Conservation (phyloP, 116 monocot species). For the Zostera marina region DNA sequence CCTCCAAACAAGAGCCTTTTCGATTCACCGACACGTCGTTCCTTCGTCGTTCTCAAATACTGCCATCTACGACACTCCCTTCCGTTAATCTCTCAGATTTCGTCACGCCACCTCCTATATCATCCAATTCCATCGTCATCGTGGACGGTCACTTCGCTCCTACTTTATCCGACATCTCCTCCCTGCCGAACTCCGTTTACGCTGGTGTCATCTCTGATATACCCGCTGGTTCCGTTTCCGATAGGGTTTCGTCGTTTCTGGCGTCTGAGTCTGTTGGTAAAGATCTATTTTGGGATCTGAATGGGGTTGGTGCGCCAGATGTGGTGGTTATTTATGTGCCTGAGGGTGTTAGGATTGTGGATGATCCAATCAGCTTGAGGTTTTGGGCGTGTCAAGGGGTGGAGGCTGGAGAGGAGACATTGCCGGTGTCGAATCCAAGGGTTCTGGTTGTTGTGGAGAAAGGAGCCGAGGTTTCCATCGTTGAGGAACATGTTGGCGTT, state of each 20-base stretch:
- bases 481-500: slow-evolving; percentile 75
- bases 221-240: slow-evolving; percentile 11
- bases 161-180: slow-evolving; percentile 29
- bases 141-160: slow-evolving; percentile 37
- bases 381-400: slow-evolving; percentile 20
- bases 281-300: slow-evolving; percentile 74
- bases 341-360: slow-evolving; percentile 20
- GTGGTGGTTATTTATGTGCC: slow-evolving; percentile 57
- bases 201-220: slow-evolving; percentile 30
- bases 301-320: slow-evolving; percentile 62
- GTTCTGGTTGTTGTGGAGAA: slow-evolving; percentile 71
- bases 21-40: slow-evolving; percentile 85
- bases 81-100: background rate
- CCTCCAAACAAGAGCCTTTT: slow-evolving; percentile 52
- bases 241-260: slow-evolving; percentile 17
- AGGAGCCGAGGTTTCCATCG: slow-evolving; percentile 54
- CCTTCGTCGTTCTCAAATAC: slow-evolving; percentile 40
- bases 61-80: slow-evolving; percentile 19
- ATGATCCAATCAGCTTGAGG: slow-evolving; percentile 45
- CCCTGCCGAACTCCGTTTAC: slow-evolving; percentile 40
- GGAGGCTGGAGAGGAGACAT: slow-evolving; percentile 14
- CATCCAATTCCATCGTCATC: slow-evolving; percentile 26
- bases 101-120: slow-evolving; percentile 4
- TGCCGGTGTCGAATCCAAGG: slow-evolving; percentile 82
- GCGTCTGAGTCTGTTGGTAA: slow-evolving; percentile 10